Percentiles rank a stretch among this genome's conserved stretches.
phyloP scores from a whole-genome alignment of 495 filamentous ascomycete genomes.

The Durotheca rogersii region DNA sequence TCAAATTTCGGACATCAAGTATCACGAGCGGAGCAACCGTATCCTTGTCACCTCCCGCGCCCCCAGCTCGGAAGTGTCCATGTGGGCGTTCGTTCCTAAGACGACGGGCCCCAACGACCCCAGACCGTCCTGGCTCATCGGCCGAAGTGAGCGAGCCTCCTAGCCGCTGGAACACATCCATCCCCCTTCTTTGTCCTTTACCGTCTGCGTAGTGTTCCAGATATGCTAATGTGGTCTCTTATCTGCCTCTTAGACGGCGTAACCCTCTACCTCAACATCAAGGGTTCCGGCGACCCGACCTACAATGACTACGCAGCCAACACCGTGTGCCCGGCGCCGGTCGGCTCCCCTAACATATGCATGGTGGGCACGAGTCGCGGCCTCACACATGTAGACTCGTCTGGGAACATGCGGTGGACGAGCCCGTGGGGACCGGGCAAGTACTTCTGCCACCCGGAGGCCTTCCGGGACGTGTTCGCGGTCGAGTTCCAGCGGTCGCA shows the following conservation, averaged over 20 bases:
- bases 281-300: background rate
- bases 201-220: too few species aligned
- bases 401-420: background rate
- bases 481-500: constrained; percentile 34
- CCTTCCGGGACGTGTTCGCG: constrained; percentile 23
- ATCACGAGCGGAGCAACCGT: constrained; percentile 27
- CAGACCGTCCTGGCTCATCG: constrained; percentile 21
- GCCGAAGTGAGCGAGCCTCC: constrained; percentile 2
- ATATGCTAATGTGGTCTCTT: background rate
- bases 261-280: background rate
- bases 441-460: background rate
- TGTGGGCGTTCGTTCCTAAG: constrained; percentile 18
- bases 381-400: constrained; percentile 12
- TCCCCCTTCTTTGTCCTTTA: background rate
- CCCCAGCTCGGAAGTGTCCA: background rate
- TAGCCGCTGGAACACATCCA: background rate
- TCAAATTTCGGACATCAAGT: constrained; percentile 34
- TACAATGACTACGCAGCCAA: constrained; percentile 7
- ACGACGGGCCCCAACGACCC: background rate
- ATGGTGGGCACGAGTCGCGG: constrained; percentile 39
- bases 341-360: constrained; percentile 23
- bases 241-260: background rate
- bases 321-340: constrained; percentile 23
- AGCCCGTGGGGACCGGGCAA: background rate
- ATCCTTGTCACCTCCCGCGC: constrained; percentile 33